Percentiles rank a stretch among this genome's conserved stretches.
These are phyloP conservation scores for Ophiosphaerella korrae DNA, from an alignment of 2,329 filamentous ascomycete genomes.

Conservation along the genomic window DNA sequence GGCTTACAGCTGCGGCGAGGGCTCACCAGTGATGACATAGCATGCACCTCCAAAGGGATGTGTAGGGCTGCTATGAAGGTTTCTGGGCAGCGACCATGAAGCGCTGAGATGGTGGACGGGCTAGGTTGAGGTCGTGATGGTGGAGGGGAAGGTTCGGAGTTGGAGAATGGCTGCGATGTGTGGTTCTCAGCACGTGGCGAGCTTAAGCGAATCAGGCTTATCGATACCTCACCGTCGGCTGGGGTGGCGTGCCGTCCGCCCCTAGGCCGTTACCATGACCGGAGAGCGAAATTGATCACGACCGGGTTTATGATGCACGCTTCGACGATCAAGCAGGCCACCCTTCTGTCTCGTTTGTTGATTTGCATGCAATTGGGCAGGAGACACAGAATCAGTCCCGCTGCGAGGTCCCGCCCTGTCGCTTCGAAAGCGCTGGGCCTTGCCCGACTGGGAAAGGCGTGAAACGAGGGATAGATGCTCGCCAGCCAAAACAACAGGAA, in stretches of 20 bases:
- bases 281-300: background rate
- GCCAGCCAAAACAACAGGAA: slow-evolving; percentile 24
- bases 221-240: slow-evolving; percentile 13
- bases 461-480: slow-evolving; percentile 26
- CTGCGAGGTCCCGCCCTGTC: slow-evolving; percentile 7
- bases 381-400: slow-evolving; percentile 1
- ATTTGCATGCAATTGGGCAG: slow-evolving; percentile 7
- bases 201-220: slow-evolving; percentile 14
- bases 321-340: slow-evolving; percentile 14
- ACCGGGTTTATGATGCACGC: background rate
- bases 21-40: background rate
- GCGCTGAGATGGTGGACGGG: background rate
- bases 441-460: slow-evolving; percentile 18
- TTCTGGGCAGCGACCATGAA: background rate
- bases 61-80: background rate
- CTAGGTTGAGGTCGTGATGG: background rate
- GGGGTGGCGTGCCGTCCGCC: too few species aligned
- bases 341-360: slow-evolving; percentile 6
- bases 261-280: background rate
- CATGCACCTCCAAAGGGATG: background rate
- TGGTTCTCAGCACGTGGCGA: slow-evolving; percentile 11
- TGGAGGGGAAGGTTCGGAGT: slow-evolving; percentile 3
- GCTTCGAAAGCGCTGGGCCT: slow-evolving; percentile 27
- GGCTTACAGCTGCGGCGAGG: background rate
- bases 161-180: background rate